Evolutionary conservation across 305 asterid species (phyloP), one percentile per base, ranked within the genome.

Genomic region (Salvia sclarea): DNA sequence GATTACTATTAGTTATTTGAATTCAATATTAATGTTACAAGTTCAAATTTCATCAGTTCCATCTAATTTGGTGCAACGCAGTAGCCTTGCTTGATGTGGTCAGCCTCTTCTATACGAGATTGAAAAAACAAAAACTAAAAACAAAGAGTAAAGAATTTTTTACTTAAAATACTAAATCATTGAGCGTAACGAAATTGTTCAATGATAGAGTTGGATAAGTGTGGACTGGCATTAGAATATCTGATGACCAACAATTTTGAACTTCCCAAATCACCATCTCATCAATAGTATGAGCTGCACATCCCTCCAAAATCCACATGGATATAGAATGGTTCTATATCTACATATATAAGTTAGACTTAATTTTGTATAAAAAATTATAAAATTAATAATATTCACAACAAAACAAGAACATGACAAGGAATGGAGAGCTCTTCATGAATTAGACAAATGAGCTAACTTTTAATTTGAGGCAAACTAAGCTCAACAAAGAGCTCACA

Each of bases 391-490:
- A n/a, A n/a, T n/a, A n/a, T n/a, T n/a, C n/a, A n/a, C n/a, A n/a
- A n/a, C 28, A 59, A n/a, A 58, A 52, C 18, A 2, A 66, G 31
- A 49, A 61, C 5, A 57, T 10, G 13, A 28, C 24, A 56, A 56
- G 37, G 12, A 21, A 41, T 9, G 47, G 12, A 41, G 33, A 31
- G 14, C 3, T 54, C 1, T 4, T n/a, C 11, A 43, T 58, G 11
- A 49, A 1, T 10, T 4, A 52, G 13, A 66, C 14, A 31, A 50
- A 50, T 45, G 6, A 7, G 37, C 40, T 31, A 35, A 60, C 66
- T 18, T 68, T 28, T 24, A 33, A 52, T 33, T 44, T 48, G 63
- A 55, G 21, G 44, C 13, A 22, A 37, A 69, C 74, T 61, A 68
- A 62, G 61, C 55, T 61, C 31, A 63, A 43, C 28, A 24, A 48